Evolutionary conservation across 805 yeast species (phyloP).

Genomic region (Starmerella geochares): DNA sequence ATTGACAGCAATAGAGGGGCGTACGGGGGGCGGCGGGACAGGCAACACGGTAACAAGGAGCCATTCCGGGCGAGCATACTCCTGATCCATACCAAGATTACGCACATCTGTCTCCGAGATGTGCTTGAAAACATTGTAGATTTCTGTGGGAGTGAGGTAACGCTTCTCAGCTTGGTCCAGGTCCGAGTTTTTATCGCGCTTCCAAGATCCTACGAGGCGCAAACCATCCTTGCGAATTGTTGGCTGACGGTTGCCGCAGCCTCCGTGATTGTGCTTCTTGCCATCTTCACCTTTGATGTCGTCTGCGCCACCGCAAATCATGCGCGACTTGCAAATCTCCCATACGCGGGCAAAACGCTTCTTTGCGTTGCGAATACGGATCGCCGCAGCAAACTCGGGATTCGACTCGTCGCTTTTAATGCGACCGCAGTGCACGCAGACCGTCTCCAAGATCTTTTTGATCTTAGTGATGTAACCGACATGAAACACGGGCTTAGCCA

Average conservation of each 20-base stretch:
- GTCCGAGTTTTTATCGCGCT: constrained; percentile 73
- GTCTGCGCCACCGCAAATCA: constrained; percentile 85
- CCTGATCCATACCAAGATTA: constrained; percentile 82
- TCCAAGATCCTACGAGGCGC: constrained; percentile 98
- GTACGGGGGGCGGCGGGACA: constrained; percentile 98
- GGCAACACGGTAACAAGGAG: constrained; percentile 93
- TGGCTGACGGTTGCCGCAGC: constrained; percentile 97
- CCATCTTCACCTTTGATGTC: constrained; percentile 42
- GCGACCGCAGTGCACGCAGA: constrained; percentile 98
- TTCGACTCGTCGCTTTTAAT: constrained; percentile 74
- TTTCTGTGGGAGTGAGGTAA: constrained; percentile 76
- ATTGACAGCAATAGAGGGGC: constrained; percentile 96
- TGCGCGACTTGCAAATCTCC: constrained; percentile 81
- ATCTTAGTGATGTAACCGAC: constrained; percentile 85
- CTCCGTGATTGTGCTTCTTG: constrained; percentile 58
- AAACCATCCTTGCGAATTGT: constrained; percentile 91
- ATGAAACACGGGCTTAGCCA: constrained; percentile 97
- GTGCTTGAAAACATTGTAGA: constrained; percentile 82
- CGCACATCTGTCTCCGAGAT: constrained; percentile 74
- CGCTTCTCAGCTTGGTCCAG: constrained; percentile 87
- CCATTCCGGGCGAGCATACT: constrained; percentile 98
- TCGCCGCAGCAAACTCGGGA: constrained; percentile 74
- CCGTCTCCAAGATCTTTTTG: constrained; percentile 90
- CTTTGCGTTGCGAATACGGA: constrained; percentile 84
- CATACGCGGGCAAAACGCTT: constrained; percentile 95